Evolutionary conservation across 192 early-diverging fungal genomes (phyloP).

Genomic region (Umbelopsis sp.): DNA sequence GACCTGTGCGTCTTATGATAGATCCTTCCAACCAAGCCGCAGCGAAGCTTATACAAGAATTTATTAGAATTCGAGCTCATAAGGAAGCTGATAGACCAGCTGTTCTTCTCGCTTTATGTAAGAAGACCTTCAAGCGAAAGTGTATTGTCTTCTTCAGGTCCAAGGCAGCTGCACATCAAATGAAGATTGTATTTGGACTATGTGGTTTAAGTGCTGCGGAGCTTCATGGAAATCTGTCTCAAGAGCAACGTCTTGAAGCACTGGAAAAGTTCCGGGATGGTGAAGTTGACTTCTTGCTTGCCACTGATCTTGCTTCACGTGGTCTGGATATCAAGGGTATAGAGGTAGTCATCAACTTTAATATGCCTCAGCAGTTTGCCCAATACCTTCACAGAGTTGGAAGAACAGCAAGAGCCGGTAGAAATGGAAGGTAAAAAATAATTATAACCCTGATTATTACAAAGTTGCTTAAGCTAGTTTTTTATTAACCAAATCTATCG

Average conservation of each 20-base stretch:
- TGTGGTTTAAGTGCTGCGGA: constrained; percentile 86
- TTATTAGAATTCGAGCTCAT: constrained; percentile 87
- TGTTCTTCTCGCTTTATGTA: constrained; percentile 83
- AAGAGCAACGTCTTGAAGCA: constrained; percentile 87
- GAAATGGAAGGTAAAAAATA: constrained; percentile 65
- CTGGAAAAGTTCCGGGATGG: constrained; percentile 89
- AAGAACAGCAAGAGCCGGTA: constrained; percentile 92
- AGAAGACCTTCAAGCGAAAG: constrained; percentile 73
- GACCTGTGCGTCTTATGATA: constrained; percentile 89
- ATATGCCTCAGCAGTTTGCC: constrained; percentile 91
- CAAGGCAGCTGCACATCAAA: constrained; percentile 95
- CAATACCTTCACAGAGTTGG: constrained; percentile 97
- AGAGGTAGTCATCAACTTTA: constrained; percentile 97
- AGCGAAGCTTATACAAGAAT: constrained; percentile 85
- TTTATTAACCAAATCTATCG: not conserved
- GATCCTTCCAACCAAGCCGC: constrained; percentile 82
- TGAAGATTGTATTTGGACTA: constrained; percentile 96
- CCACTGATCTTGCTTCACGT: constrained; percentile 95
- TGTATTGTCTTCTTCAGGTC: constrained; percentile 93
- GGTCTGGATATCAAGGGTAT: constrained; percentile 98
- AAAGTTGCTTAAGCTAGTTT: not conserved
- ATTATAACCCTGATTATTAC: not conserved
- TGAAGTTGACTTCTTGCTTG: constrained; percentile 86
- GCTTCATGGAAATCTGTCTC: constrained; percentile 93
- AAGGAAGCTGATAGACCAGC: constrained; percentile 87